A percentile compares a stretch with the other conserved stretches of the same genome.
These are phyloP conservation scores for Rhizodiscina lignyota DNA, from an alignment of 495 filamentous ascomycete genomes.

Conservation along the genomic window DNA sequence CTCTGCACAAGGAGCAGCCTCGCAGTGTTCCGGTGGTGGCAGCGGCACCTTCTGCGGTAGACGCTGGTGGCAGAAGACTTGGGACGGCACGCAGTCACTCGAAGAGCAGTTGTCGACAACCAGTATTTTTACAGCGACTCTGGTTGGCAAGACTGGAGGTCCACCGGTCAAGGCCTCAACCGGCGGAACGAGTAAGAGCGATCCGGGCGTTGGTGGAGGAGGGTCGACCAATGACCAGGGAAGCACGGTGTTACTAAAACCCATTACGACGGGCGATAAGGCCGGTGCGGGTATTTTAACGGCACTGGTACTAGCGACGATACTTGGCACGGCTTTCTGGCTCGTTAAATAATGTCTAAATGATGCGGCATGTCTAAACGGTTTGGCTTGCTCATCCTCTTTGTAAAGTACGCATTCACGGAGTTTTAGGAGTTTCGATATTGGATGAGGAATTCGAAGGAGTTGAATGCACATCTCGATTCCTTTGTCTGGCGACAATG, in stretches of 20 bases:
- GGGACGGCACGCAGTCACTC: constrained; percentile 30
- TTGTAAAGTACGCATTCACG: too few relatives aligned
- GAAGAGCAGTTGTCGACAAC: constrained; percentile 45
- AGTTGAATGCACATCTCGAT: too few relatives aligned
- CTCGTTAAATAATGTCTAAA: too few relatives aligned
- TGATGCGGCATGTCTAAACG: too few relatives aligned
- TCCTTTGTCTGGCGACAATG: too few relatives aligned
- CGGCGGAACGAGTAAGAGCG: constrained; percentile 20
- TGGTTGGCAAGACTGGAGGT: constrained; percentile 27
- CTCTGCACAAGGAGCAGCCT: constrained; percentile 42
- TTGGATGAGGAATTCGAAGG: too few relatives aligned
- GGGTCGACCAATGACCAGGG: constrained; percentile 6
- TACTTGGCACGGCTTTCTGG: constrained; percentile 21
- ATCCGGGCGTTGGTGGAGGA: constrained; percentile 19
- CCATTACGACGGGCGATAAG: constrained; percentile 21
- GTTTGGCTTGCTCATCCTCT: too few relatives aligned
- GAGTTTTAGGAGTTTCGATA: too few relatives aligned
- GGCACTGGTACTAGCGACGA: constrained; percentile 15
- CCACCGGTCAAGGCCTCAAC: constrained; percentile 18
- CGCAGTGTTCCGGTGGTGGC: constrained; percentile 36
- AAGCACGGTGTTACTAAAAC: constrained; percentile 4
- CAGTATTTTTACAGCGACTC: constrained; percentile 35
- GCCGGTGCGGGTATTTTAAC: constrained; percentile 24
- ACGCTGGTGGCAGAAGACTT: constrained; percentile 30
- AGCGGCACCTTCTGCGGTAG: constrained; percentile 33